These are phyloP conservation scores for Blastobotrys terrestris DNA, from an alignment of 805 yeast genomes.

Conservation along the genomic window DNA sequence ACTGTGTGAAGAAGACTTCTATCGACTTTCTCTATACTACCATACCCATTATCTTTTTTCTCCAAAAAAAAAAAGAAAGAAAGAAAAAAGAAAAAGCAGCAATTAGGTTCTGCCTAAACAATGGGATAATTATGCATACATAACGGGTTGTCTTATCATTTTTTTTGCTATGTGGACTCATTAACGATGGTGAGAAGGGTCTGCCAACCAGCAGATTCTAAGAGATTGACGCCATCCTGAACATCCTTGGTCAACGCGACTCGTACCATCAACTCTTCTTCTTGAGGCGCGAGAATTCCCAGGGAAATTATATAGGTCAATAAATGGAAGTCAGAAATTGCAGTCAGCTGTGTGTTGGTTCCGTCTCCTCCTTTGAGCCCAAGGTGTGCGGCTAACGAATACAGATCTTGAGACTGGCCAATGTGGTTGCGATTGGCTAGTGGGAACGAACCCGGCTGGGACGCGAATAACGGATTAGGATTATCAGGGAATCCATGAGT, in stretches of 20 bases:
- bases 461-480: conserved; percentile 44
- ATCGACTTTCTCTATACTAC: too few relatives aligned
- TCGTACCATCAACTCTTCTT: conserved; percentile 43
- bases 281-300: conserved; percentile 53
- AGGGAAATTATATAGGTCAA: conserved; percentile 50
- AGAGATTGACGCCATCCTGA: conserved; percentile 44
- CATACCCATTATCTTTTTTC: too few relatives aligned
- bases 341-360: conserved; percentile 28
- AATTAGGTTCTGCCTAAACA: too few relatives aligned
- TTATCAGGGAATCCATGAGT: conserved; percentile 88
- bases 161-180: conserved; percentile 9
- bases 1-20: too few relatives aligned
- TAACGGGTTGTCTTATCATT: too few relatives aligned
- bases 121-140: too few relatives aligned
- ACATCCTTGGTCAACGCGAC: conserved; percentile 40
- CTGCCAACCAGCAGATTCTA: conserved; percentile 76
- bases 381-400: conserved; percentile 47
- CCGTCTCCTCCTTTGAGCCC: conserved; percentile 25
- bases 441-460: conserved; percentile 43
- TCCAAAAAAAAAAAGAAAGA: too few relatives aligned
- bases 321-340: conserved; percentile 70
- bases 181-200: conserved; percentile 54
- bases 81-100: too few relatives aligned
- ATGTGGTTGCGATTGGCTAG: conserved; percentile 74
- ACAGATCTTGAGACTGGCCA: conserved; percentile 67